These are phyloP conservation scores for Phytophthora kernoviae DNA, from an alignment of 352 stramenopile genomes.

Conservation along the genomic window DNA sequence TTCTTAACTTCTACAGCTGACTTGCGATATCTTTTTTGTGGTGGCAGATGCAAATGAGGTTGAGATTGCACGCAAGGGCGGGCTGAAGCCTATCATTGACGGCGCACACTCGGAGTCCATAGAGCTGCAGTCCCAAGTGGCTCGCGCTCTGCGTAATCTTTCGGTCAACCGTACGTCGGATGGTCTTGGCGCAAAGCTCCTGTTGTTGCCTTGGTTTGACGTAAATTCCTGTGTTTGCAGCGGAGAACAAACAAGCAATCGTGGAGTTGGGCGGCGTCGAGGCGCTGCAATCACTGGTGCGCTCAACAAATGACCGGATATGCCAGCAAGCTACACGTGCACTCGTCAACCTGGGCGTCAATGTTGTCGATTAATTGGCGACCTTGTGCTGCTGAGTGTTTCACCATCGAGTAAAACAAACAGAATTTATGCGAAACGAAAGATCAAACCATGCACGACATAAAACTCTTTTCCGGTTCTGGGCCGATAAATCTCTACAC, in stretches of 20 bases:
- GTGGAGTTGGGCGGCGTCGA: slow-evolving; percentile 82
- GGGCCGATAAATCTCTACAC: slow-evolving; percentile 19
- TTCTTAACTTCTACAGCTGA: slow-evolving; percentile 2
- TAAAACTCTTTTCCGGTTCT: slow-evolving; percentile 21
- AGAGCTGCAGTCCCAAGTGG: slow-evolving; percentile 88
- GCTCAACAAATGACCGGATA: slow-evolving; percentile 87
- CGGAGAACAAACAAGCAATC: slow-evolving; percentile 91
- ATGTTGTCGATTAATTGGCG: slow-evolving; percentile 62
- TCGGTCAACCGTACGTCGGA: slow-evolving; percentile 90
- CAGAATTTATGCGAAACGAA: slow-evolving; percentile 4
- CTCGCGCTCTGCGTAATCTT: slow-evolving; percentile 92
- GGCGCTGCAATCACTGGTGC: slow-evolving; percentile 78
- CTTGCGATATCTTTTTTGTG: slow-evolving; percentile 1
- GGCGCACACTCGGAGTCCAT: slow-evolving; percentile 78
- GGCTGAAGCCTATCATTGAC: slow-evolving; percentile 91
- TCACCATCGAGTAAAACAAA: slow-evolving; percentile 4
- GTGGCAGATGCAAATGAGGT: slow-evolving; percentile 93
- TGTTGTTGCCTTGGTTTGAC: slow-evolving; percentile 1
- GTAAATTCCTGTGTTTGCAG: slow-evolving; percentile 32
- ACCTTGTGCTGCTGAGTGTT: background rate
- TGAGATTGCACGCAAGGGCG: slow-evolving; percentile 88
- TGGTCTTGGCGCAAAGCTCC: background rate
- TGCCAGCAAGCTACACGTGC: slow-evolving; percentile 88
- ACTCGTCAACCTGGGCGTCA: slow-evolving; percentile 90
- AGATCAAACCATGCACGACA: slow-evolving; percentile 19